Conservation (phyloP, 192 early-diverging fungal genomes). For the Umbelopsis sp. region DNA sequence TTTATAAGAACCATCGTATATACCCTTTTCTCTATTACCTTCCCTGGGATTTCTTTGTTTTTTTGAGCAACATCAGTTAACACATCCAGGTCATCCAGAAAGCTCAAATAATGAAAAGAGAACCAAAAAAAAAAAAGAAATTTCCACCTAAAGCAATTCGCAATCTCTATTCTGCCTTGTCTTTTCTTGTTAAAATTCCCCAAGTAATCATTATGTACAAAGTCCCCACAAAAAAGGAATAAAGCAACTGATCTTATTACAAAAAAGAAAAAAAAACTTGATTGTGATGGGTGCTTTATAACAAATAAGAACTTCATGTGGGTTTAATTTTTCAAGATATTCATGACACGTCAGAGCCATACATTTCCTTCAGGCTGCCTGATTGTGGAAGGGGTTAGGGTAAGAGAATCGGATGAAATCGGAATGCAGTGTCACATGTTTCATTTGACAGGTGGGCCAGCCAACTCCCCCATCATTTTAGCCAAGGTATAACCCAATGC, state of each 20-base stretch:
- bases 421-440: slow-evolving; percentile 17
- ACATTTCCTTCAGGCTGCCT: background rate
- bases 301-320: too few species aligned
- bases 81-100: background rate
- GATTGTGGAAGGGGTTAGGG: background rate
- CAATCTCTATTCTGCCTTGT: background rate
- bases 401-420: slow-evolving; percentile 5
- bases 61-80: background rate
- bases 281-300: too few species aligned
- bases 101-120: too few species aligned
- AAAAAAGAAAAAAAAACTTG: background rate
- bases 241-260: background rate
- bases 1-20: background rate
- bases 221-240: background rate
- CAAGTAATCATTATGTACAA: background rate
- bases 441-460: background rate
- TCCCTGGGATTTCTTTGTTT: background rate
- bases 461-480: background rate
- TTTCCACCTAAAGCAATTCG: too few species aligned
- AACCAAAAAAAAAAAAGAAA: too few species aligned
- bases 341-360: too few species aligned
- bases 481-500: slow-evolving; percentile 1
- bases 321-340: too few species aligned
- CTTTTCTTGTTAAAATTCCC: background rate
- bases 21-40: background rate